Evolutionary conservation across 2,329 filamentous ascomycete genomes (phyloP).

Genomic region (Stachybotrys chlorohalonatus): DNA sequence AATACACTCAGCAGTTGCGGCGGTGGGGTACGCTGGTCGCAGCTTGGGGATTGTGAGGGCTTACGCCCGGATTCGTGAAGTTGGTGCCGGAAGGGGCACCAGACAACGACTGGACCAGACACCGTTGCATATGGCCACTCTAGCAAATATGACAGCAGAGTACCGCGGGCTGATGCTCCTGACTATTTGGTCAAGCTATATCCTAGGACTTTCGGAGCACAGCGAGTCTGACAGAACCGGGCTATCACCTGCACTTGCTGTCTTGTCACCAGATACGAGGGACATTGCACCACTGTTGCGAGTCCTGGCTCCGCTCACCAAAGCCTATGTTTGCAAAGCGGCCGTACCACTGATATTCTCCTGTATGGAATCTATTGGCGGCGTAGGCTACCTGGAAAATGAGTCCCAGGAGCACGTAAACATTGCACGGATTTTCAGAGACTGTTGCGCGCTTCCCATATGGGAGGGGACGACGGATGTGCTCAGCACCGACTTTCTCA

Average conservation of each 20-base stretch:
- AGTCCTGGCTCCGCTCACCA: slow-evolving; percentile 49
- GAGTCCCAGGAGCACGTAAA: slow-evolving; percentile 51
- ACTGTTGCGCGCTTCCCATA: slow-evolving; percentile 54
- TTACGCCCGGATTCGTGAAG: slow-evolving; percentile 40
- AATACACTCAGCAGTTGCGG: slow-evolving; percentile 45
- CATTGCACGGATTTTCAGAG: slow-evolving; percentile 55
- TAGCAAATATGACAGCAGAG: slow-evolving; percentile 45
- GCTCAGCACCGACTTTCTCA: slow-evolving; percentile 43
- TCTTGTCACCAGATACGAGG: slow-evolving; percentile 13
- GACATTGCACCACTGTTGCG: slow-evolving; percentile 31
- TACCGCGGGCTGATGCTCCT: slow-evolving; percentile 30
- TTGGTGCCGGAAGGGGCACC: slow-evolving; percentile 17
- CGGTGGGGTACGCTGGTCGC: slow-evolving; percentile 44
- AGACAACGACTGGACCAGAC: slow-evolving; percentile 40
- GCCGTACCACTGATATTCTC: slow-evolving; percentile 39
- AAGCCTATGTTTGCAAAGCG: slow-evolving; percentile 46
- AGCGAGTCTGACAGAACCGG: neutral
- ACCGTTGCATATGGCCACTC: slow-evolving; percentile 46
- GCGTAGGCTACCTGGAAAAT: slow-evolving; percentile 53
- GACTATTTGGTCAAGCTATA: neutral
- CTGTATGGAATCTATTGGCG: slow-evolving; percentile 57
- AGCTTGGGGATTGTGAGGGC: slow-evolving; percentile 48
- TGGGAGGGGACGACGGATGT: slow-evolving; percentile 71
- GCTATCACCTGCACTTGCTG: neutral
- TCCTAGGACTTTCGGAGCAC: neutral